phyloP scores from a whole-genome alignment of 495 filamentous ascomycete genomes.

The Neurospora intermedia region DNA sequence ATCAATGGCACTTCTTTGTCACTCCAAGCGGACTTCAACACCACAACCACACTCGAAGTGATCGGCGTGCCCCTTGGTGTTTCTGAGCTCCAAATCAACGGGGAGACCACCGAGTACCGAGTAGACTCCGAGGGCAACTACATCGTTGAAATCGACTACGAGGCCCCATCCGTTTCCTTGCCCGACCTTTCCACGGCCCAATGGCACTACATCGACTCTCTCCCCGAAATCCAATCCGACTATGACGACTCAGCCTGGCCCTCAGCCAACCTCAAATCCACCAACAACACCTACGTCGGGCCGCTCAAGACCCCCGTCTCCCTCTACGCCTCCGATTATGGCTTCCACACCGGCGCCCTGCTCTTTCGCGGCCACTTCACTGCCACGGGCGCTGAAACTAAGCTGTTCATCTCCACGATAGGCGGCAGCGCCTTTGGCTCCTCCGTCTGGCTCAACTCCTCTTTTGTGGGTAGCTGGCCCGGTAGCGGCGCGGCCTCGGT shows the following conservation, averaged over 20 bases:
- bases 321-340: conserved; percentile 63
- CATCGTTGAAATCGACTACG: conserved; percentile 41
- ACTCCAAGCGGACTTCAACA: conserved; percentile 62
- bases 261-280: conserved; percentile 39
- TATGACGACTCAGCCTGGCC: conserved; percentile 65
- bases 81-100: conserved; percentile 52
- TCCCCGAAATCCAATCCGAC: conserved; percentile 52
- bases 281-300: conserved; percentile 44
- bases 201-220: conserved; percentile 61
- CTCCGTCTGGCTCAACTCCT: conserved; percentile 46
- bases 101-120: conserved; percentile 26
- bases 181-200: conserved; percentile 45
- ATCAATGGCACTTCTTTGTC: conserved; percentile 40
- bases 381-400: conserved; percentile 50
- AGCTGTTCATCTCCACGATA: conserved; percentile 44
- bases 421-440: conserved; percentile 54
- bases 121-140: conserved; percentile 43
- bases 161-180: conserved; percentile 39
- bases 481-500: conserved; percentile 37
- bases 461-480: conserved; percentile 44
- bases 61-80: conserved; percentile 44
- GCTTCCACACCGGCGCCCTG: conserved; percentile 57
- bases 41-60: conserved; percentile 50
- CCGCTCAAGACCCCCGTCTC: conserved; percentile 49
- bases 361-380: conserved; percentile 65